Base-by-base conservation (phyloP, 1,284 basidiomycete genomes). In the Omphalotus olearius region DNA sequence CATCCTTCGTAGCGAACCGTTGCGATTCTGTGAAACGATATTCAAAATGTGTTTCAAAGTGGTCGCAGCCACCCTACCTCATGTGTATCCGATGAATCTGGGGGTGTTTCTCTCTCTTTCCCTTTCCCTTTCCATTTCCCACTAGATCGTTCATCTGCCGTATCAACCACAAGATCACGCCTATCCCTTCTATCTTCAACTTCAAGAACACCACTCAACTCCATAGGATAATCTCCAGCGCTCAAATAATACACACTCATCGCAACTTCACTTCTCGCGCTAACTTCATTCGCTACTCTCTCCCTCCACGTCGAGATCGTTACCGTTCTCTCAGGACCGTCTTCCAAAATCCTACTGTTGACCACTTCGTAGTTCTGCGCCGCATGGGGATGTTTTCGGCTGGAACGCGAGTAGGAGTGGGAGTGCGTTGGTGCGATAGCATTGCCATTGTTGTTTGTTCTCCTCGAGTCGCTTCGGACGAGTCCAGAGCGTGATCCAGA, bases 261-360 rank as follows among this genome's bases (percentile, higher is more conserved):
- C 47, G 66, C 69, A 1, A 63, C 66, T 23, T 64, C 64, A 39
- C 64, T 56, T 28, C 33, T 47, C 26, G 35, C 49, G 2, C 30
- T 33, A 58, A 38, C 66, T 51, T 71, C 70, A 49, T 67, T 63
- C 6, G 73, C 72, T 0, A 77, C 74, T 44, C 76, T 70, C 57
- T 80, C 75, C 33, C 77, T 65, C 79, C 80, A 82, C 4, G 72
- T 74, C 36, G 74, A 72, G 47, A 75, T 70, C 28, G 68, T 73
- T 30, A 82, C 76, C 9, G 71, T 80, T 59, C 60, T 68, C 59
- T 71, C 74, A 2, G 72, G 70, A 16, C 69, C 70, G 25, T 73
- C 70, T 56, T 77, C 75, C n/a, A 77, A 51, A 23, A 78, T 66
- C 33, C 62, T 62, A 17, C 65, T 62, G 36, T 67, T 62, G 25